Evolutionary conservation across 257 asterid species (phyloP), one percentile per base, ranked within the genome.

Genomic region (Petunia secreta): DNA sequence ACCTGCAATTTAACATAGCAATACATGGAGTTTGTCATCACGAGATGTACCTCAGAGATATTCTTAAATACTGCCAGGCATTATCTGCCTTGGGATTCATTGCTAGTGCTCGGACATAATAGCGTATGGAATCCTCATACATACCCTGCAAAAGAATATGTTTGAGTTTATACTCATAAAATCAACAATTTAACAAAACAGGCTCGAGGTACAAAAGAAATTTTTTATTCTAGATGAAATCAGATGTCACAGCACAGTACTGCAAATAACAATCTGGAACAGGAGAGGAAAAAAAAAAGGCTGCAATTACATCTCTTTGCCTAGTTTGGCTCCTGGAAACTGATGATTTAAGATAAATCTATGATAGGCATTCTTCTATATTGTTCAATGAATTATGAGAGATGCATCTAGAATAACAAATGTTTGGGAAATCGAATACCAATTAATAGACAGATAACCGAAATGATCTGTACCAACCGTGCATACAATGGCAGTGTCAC

Each of bases 31-130:
- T 46, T 65, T 57, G 25, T 78, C 15, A 57, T 59, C 40, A 74
- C 41, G 77, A 8, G 38, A 77, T 63, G 43, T 91, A 94, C 98
- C 98, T 92, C 88, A 94, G 81, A 15, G 98, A 94, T 76, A 96
- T 92, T 89, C 98, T 87, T 91, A 96, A 83, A 88, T 94, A 96
- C 76, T 94, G 99, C 99, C 99, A 96, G 48, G 98, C 98, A 79
- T 96, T 94, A 75, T 92, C 98, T 2, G 99, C 99, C 90, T 94
- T 94, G 6, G 99, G 99, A 87, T 96, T 96, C 98, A 96, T 94
- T 0, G 93, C 87, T 67, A 94, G 90, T 75, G 98, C 98, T 14
- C 99, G 97, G 58, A 96, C 99, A 83, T 94, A 94, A 88, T 96
- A 96, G 57, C 93, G 92, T 78, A 96, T 96, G 54, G 98, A 96